Evolutionary conservation across 495 filamentous ascomycete species (phyloP).

Genomic region (Neurospora sp.): DNA sequence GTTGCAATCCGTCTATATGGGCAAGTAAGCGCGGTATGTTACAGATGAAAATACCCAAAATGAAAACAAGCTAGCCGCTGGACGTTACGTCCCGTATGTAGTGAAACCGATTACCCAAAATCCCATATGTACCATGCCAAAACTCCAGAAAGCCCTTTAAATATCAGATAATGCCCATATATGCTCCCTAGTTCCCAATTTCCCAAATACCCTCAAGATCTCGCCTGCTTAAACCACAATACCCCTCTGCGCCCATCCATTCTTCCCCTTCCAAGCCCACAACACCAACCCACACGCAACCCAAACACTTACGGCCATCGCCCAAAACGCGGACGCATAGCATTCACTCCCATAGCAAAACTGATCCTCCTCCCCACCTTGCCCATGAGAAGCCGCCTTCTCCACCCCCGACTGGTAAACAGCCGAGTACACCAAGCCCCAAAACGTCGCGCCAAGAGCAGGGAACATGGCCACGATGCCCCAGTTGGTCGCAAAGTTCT

Average conservation of each 20-base stretch:
- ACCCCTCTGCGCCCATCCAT: conserved; percentile 68
- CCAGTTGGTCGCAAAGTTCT: conserved; percentile 98
- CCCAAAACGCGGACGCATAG: conserved; percentile 72
- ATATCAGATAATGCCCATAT: background rate
- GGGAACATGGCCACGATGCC: conserved; percentile 89
- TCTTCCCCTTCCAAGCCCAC: conserved; percentile 69
- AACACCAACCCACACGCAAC: conserved; percentile 62
- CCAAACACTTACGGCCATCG: conserved; percentile 67
- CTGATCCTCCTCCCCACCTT: conserved; percentile 30
- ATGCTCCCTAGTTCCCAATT: background rate
- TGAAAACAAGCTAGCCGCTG: background rate
- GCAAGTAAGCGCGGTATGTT: background rate
- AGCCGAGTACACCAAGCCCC: conserved; percentile 72
- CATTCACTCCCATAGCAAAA: conserved; percentile 68
- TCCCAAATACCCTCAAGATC: background rate
- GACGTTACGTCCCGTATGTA: background rate
- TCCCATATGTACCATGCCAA: background rate
- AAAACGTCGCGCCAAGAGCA: conserved; percentile 72
- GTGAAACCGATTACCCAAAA: background rate
- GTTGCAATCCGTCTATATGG: background rate
- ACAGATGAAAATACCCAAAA: background rate
- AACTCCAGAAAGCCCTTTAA: background rate
- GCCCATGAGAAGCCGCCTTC: conserved; percentile 11
- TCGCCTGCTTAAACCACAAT: conserved; percentile 49
- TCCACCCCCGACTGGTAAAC: conserved; percentile 63